phyloP scores from a whole-genome alignment of 73 alveolate species.

The Strombidium stylifer region DNA sequence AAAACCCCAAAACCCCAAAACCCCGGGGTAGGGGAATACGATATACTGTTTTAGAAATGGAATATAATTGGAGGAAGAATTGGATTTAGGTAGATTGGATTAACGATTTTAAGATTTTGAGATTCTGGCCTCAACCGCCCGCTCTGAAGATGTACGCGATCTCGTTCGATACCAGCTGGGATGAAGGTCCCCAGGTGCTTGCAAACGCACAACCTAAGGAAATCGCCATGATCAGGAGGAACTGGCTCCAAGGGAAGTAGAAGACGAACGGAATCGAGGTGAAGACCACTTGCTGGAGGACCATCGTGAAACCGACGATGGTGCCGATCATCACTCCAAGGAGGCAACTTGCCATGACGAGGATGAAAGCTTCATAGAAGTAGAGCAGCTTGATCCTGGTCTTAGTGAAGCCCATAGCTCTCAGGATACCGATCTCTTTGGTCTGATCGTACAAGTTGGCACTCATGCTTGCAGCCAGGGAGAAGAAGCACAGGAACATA shows the following conservation, averaged over 20 bases:
- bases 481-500: slow-evolving; percentile 93
- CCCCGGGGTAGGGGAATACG: too few relatives aligned
- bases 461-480: slow-evolving; percentile 93
- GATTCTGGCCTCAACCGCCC: too few relatives aligned
- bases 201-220: slow-evolving; percentile 54
- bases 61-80: too few relatives aligned
- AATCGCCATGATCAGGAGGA: slow-evolving; percentile 27
- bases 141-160: slow-evolving; percentile 70
- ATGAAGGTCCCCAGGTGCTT: slow-evolving; percentile 63
- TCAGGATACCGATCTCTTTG: slow-evolving; percentile 94
- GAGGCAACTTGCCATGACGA: slow-evolving; percentile 86
- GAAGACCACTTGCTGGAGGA: slow-evolving; percentile 81
- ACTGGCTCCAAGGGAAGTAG: slow-evolving; percentile 50
- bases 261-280: slow-evolving; percentile 56
- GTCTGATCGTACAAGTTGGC: slow-evolving; percentile 94
- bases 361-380: slow-evolving; percentile 91
- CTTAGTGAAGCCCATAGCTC: slow-evolving; percentile 91
- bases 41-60: too few relatives aligned
- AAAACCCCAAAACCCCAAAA: too few relatives aligned
- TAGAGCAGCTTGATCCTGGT: slow-evolving; percentile 72
- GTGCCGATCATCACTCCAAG: slow-evolving; percentile 95
- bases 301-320: slow-evolving; percentile 95
- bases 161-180: slow-evolving; percentile 31
- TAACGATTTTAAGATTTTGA: too few relatives aligned
- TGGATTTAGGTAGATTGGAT: too few relatives aligned